Evolutionary conservation across 2,329 filamentous ascomycete genomes (phyloP), one percentile per base, ranked within the genome.

Genomic region (Aspergillus sp.): DNA sequence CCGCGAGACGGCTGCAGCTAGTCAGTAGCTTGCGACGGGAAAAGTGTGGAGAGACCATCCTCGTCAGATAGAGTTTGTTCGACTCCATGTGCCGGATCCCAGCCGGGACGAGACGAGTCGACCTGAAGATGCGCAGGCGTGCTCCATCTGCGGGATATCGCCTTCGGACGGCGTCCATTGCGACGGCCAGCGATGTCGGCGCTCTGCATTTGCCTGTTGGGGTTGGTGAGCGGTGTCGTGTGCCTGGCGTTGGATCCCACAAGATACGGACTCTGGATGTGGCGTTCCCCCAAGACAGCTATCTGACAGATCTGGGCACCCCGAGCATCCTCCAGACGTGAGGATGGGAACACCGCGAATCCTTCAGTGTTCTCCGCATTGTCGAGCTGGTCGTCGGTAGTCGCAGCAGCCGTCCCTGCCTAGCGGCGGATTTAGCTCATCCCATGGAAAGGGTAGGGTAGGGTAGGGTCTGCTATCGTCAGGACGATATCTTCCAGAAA

Each of bases 31-130:
- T 38, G 25, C 25, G 25, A 29, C 25, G 25, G 25, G 25, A 13
- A 42, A 42, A 42, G 40, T 42, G 40, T 48, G 46, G 32, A 47
- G 20, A 36, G 21, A 41, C 34, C 9, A 36, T 54, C 31, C 38
- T 54, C 36, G 36, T 32, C 19, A 57, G 55, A 55, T 57, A 57
- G 55, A 57, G 57, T 58, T 58, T n/a, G 14, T 2, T 38, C 6
- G 34, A 38, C 14, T 16, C 34, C 34, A 38, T 9, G 16, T 38
- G 34, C 34, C 14, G 34, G 34, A 38, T 10, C 11, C 11, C 32
- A 16, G 13, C 32, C 32, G 32, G 32, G n/a, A n/a, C n/a, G n/a
- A n/a, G n/a, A n/a, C n/a, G n/a, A n/a, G n/a, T n/a, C n/a, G n/a
- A n/a, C n/a, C n/a, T n/a, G 46, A 49, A 45, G 34, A 25, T 25